Evolutionary conservation across 2,329 filamentous ascomycete species (phyloP), one percentile per base, ranked within the genome.

Genomic region (Colletotrichum plurivorum): DNA sequence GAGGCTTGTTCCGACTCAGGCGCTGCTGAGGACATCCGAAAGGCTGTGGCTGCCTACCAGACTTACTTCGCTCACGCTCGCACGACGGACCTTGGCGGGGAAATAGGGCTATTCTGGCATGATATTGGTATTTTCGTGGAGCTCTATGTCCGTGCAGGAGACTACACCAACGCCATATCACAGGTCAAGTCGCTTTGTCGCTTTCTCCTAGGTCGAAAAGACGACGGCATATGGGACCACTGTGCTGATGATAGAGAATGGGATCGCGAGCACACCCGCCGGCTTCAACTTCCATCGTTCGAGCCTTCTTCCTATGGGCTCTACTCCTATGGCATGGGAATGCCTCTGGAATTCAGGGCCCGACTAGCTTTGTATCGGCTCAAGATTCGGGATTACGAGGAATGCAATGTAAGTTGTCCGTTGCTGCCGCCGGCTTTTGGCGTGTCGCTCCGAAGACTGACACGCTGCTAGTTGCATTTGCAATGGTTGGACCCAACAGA

Each of bases 51-150:
- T 1, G 86, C 85, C 45, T 90, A 89, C 72, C 77, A 81, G 55
- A 76, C 76, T 5, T 84, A 84, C 61, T 85, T 89, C 65, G 76
- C 82, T 20, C 76, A 85, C 61, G 80, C 83, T 71, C 74, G 4
- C 73, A 77, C n/a, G 75, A 76, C 4, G 72, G 76, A 53, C 20
- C 43, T 46, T 16, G 49, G 9, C 68, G 77, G 3, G 75, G 80
- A 78, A 49, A 78, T 45, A 77, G 77, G 80, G 6, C 84, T 86
- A 61, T 84, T 84, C 39, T 99, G 95, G 95, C 90, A 92, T 61
- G 93, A 98, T 77, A 84, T 97, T 49, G 93, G 94, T 70, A 92
- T 95, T 62, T 97, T 96, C 73, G 87, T 94, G 46, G 94, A 98
- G 75, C 85, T 98, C 18, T 90, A 95, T 70, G 89, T 90, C 31